Evolutionary conservation across 73 alveolate genomes (phyloP).

Genomic region (Loxodes magnus): DNA sequence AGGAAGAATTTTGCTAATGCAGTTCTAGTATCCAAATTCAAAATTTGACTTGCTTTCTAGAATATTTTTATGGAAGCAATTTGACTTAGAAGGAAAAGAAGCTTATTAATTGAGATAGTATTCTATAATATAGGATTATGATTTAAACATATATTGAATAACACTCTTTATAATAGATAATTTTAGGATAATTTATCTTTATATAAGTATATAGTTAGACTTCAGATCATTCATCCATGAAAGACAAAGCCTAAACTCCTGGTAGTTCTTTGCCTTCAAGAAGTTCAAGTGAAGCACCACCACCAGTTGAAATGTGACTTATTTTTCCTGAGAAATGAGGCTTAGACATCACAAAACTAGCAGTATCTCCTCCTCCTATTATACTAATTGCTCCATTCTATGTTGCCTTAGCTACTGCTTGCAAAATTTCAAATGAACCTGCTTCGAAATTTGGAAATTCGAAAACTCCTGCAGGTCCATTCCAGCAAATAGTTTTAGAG

Average conservation of each 20-base stretch:
- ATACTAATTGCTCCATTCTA: conserved; percentile 65
- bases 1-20: no score
- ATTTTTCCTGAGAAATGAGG: conserved; percentile 20
- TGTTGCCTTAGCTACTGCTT: conserved; percentile 38
- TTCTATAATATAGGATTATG: no score
- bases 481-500: conserved; percentile 78
- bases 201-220: no score
- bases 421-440: conserved; percentile 49
- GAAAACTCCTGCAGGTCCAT: conserved; percentile 85
- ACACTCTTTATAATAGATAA: no score
- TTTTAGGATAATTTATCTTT: no score
- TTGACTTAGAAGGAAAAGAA: no score
- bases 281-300: conserved; percentile 71
- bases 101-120: no score
- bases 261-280: conserved; percentile 69
- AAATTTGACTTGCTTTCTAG: no score
- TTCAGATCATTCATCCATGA: no score
- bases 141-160: no score
- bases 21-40: no score
- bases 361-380: conserved; percentile 83
- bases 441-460: conserved; percentile 49
- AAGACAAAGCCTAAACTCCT: conserved; percentile 25
- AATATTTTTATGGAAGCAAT: no score
- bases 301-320: conserved; percentile 64
- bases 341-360: conserved; percentile 39